phyloP scores from a whole-genome alignment of 2,329 filamentous ascomycete species.

The Pseudocercospora crystallina region DNA sequence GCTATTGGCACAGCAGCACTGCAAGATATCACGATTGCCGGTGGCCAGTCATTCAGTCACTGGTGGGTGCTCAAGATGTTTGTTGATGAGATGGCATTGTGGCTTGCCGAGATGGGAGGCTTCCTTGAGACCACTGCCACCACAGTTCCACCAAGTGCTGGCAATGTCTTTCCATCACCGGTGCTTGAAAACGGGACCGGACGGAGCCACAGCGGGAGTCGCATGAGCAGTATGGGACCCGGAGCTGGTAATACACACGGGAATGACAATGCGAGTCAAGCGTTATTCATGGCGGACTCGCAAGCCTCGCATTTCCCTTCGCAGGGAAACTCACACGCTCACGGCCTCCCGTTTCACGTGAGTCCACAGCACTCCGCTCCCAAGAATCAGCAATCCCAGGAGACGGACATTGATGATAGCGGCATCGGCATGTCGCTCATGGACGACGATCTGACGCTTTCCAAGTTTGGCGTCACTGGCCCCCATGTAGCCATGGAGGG shows the following conservation, averaged over 20 bases:
- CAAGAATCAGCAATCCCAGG: conserved; percentile 21
- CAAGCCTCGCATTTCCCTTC: conserved; percentile 18
- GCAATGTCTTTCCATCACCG: conserved; percentile 26
- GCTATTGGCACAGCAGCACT: conserved; percentile 74
- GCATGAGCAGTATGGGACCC: conserved; percentile 35
- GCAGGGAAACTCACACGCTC: conserved; percentile 22
- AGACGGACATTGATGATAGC: conserved; percentile 39
- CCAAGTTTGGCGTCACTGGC: conserved; percentile 23
- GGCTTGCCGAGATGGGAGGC: conserved; percentile 84
- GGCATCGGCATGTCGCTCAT: conserved; percentile 39
- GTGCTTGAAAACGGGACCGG: conserved; percentile 26
- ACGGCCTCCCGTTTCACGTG: conserved; percentile 17
- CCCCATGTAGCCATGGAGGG: conserved; percentile 19
- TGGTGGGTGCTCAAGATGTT: conserved; percentile 97
- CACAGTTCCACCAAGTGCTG: conserved; percentile 7
- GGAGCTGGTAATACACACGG: conserved; percentile 22
- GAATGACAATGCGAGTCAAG: conserved; percentile 16
- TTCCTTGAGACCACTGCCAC: conserved; percentile 61
- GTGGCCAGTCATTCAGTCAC: conserved; percentile 78
- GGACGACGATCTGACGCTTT: conserved; percentile 32
- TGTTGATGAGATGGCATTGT: conserved; percentile 90
- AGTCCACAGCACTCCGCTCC: conserved; percentile 5
- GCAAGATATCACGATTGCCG: conserved; percentile 75
- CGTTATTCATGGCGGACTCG: conserved; percentile 22
- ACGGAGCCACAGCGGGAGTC: conserved; percentile 31